These are phyloP conservation scores for Rhodotorula sp. DNA, from an alignment of 1,284 basidiomycete genomes.

Conservation along the genomic window DNA sequence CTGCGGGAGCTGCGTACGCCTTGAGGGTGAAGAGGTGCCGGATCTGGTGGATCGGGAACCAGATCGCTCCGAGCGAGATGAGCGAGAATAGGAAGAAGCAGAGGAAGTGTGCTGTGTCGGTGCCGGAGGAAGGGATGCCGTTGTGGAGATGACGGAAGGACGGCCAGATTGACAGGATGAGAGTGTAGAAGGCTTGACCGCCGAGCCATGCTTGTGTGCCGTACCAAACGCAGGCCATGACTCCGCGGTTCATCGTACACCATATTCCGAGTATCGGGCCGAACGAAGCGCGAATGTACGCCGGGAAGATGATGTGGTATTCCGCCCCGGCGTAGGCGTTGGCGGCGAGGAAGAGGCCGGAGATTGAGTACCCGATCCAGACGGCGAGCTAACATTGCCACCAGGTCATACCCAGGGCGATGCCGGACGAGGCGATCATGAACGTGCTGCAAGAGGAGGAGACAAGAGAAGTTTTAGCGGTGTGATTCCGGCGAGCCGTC, in stretches of 20 bases:
- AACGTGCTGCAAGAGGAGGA: conserved; percentile 53
- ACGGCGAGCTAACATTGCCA: conserved; percentile 75
- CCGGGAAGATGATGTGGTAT: conserved; percentile 58
- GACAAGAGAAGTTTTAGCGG: conserved; percentile 16
- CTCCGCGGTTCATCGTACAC: conserved; percentile 66
- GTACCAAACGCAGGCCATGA: conserved; percentile 11
- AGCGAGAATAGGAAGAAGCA: conserved; percentile 86
- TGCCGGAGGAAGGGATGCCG: conserved; percentile 60
- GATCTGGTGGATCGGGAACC: conserved; percentile 76
- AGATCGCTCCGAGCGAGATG: conserved; percentile 72
- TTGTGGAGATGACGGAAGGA: conserved; percentile 62
- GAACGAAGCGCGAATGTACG: conserved; percentile 7
- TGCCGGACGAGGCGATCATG: conserved; percentile 49
- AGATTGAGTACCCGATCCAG: conserved; percentile 70
- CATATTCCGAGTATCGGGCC: conserved; percentile 72
- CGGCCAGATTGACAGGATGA: conserved; percentile 70
- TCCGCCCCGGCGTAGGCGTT: conserved; percentile 69
- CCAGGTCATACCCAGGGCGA: conserved; percentile 62
- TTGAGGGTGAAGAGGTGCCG: conserved; percentile 79
- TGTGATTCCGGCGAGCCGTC: no score
- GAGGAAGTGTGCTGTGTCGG: conserved; percentile 67
- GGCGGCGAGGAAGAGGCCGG: conserved; percentile 70
- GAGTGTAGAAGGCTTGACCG: conserved; percentile 69
- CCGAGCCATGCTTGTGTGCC: conserved; percentile 63
- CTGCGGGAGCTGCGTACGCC: conserved; percentile 59